phyloP scores from a whole-genome alignment of 305 asterid genomes.

The Salvia sclarea region DNA sequence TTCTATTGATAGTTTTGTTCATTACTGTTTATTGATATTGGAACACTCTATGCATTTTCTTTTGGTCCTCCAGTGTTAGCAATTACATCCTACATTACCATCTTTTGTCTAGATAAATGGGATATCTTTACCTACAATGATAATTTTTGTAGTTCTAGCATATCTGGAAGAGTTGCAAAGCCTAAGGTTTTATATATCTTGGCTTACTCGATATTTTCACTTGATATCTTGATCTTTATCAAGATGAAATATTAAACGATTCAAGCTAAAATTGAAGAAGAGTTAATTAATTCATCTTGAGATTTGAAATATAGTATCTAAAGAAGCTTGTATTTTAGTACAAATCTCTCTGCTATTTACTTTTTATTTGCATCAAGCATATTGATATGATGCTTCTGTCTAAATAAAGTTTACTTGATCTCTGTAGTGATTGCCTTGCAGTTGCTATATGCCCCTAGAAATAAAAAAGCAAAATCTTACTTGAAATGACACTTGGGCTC shows the following conservation, averaged over 20 bases:
- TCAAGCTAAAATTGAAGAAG: background rate
- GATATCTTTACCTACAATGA: conserved; percentile 13
- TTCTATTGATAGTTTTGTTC: background rate
- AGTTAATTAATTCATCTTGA: conserved; percentile 1
- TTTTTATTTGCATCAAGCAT: background rate
- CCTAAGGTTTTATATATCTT: conserved; percentile 1
- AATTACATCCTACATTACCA: conserved; percentile 5
- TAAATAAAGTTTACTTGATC: conserved; percentile 16
- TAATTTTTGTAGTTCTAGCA: conserved; percentile 3
- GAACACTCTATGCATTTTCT: conserved; percentile 7
- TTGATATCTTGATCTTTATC: background rate
- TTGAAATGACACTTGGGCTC: background rate
- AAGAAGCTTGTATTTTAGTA: conserved; percentile 7
- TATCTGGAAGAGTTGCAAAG: background rate
- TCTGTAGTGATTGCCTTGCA: conserved; percentile 13
- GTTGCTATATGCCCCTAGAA: background rate
- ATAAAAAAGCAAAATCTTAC: background rate
- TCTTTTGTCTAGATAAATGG: background rate
- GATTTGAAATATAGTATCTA: conserved; percentile 19
- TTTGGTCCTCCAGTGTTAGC: conserved; percentile 22
- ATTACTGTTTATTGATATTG: conserved; percentile 1
- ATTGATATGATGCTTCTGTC: conserved; percentile 13
- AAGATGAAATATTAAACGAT: conserved; percentile 1
- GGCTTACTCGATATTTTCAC: background rate
- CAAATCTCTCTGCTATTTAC: background rate